phyloP scores from a whole-genome alignment of 2,329 filamentous ascomycete species.

The Colletotrichum lupini region DNA sequence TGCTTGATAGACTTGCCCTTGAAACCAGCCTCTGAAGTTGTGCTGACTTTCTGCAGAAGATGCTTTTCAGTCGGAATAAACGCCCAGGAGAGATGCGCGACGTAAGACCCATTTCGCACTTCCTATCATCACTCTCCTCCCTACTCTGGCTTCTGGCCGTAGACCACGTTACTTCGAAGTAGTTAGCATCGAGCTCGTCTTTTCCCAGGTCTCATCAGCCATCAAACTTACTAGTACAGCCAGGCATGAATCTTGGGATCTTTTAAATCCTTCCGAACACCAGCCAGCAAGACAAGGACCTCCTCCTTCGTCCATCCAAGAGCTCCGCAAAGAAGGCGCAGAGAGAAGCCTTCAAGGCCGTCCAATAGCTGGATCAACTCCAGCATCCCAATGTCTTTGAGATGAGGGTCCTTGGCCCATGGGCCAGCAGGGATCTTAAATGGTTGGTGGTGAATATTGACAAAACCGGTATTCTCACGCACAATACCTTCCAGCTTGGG shows the following conservation, averaged over 20 bases:
- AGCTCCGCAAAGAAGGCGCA: conserved; percentile 45
- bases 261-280: conserved; percentile 44
- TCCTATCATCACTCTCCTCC: neutral
- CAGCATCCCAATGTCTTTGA: conserved; percentile 49
- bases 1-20: no score
- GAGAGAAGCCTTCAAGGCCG: conserved; percentile 40
- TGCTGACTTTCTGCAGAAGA: no score
- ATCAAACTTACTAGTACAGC: conserved; percentile 37
- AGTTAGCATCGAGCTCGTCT: neutral
- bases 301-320: conserved; percentile 43
- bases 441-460: conserved; percentile 58
- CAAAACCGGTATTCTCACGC: neutral
- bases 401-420: conserved; percentile 62
- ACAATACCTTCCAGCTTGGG: neutral
- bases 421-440: conserved; percentile 64
- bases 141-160: conserved; percentile 30
- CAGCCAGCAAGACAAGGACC: conserved; percentile 42
- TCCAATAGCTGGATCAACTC: conserved; percentile 35
- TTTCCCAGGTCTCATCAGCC: neutral
- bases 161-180: conserved; percentile 30
- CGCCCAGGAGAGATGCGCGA: no score
- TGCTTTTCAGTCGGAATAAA: no score
- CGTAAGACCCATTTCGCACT: no score
- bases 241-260: conserved; percentile 41
- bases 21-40: no score